Evolutionary conservation across 2,329 filamentous ascomycete genomes (phyloP), one percentile per base, ranked within the genome.

Genomic region (Tolypocladium amazonense): DNA sequence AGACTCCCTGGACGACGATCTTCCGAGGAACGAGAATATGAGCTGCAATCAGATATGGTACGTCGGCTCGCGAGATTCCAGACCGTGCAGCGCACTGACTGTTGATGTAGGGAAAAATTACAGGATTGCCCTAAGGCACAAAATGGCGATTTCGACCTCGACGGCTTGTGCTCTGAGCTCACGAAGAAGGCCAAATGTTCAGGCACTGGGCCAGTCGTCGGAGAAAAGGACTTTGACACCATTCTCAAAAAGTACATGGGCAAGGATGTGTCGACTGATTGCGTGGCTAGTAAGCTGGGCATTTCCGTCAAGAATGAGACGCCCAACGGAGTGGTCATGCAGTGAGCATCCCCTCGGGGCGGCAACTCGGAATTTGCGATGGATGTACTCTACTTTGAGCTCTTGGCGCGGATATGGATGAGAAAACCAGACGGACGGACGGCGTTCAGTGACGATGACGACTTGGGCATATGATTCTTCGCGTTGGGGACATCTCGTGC

Each of bases 141-240:
- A 70, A 89, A 85, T 60, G 92, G 92, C 66, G 92, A 95, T 66
- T 91, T 97, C 65, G 94, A 99, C 66, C 88, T 99, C 56, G 94
- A 99, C 70, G 87, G 88, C 39, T 82, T 99, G 30, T 99, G 94
- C 76, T 89, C 88, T 5, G 92, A 99, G 71, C 84, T 99, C 18
- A 90, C 93, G 64, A 90, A 92, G 72, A 99, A 99, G 77, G 94
- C 94, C 60, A 94, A 93, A 71, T 99, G 94, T 73, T 96, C 92
- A 0, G 90, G 96, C 66, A 88, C 82, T 23, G 93, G 94, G 20
- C 90, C 95, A 15, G 90, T 96, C 23, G 89, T 99, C 30, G 88
- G 92, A 63, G 87, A 96, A 75, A 85, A 85, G 59, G 92, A 97
- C 68, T 96, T 97, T 67, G 89, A 96, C 70, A 84, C 81, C 47